Base-by-base conservation (phyloP, 2,329 filamentous ascomycete genomes). In the Pseudocercospora cruenta region DNA sequence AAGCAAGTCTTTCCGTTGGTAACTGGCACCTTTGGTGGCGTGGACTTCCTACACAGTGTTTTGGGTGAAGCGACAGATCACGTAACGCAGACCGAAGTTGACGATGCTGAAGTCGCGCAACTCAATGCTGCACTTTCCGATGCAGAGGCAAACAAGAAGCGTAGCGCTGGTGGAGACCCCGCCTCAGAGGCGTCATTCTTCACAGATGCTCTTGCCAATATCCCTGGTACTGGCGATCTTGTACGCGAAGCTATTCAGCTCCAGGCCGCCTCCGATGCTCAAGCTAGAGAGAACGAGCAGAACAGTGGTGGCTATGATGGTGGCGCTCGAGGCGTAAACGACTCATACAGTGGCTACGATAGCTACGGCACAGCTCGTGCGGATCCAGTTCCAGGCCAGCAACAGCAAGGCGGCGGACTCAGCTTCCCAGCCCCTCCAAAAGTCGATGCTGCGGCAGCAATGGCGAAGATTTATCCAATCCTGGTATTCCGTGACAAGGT, bases 401-500 rank as follows among this genome's bases (percentile, higher is more conserved):
- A 65, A 16, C 79, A 78, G 57, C 80, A 81, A 61, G 81, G 81
- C 53, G 80, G 79, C 54, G 80, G 79, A 21, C 75, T 77, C 4
- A 69, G 53, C 31, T 74, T 74, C 22, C 66, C 72, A 62, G 65
- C 68, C 10, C 70, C 70, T 31, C 70, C 70, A 2, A 71, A 67
- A 21, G 62, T 71, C 14, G 70, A 71, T 55, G 66, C 70, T 7
- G 66, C 66, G 22, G 79, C 71, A 47, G 73, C 81, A 24, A 78
- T 83, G 39, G 76, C 77, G 0, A 82, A 96, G 80, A 97, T 99
- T 70, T 98, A 98, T 75, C 95, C 95, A 0, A 97, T 99, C 67
- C 86, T 99, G 0, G 87, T 92, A 67, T 99, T 98, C 83, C 88
- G 94, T 66, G 95, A 99, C 82, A 95, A 91, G 75, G 93, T 99